Percentiles rank a stretch among this genome's conserved stretches.
Conservation (phyloP, 306 rosid species). For the Cyamopsis tetragonoloba region DNA sequence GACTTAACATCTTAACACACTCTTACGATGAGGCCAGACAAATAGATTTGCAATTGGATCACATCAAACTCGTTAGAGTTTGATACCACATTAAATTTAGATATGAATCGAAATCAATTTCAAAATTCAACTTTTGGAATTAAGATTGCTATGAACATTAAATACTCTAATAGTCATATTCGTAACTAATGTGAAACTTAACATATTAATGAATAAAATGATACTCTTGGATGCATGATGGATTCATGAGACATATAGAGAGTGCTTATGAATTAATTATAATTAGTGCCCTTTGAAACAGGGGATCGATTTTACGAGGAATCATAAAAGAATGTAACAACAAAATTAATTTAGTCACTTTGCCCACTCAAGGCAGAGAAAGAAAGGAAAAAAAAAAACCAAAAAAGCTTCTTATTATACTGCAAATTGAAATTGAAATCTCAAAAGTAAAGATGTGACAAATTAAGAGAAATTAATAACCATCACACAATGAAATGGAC, state of each 20-base stretch:
- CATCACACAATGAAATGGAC: slow-evolving; percentile 24
- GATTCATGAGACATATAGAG: not conserved
- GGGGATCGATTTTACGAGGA: not conserved
- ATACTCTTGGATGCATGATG: no score
- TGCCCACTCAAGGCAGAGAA: not conserved
- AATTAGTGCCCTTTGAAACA: not conserved
- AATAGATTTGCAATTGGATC: no score
- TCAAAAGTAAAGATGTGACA: not conserved
- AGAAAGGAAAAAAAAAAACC: not conserved
- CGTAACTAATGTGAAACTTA: no score
- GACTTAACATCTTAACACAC: no score
- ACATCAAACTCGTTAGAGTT: no score
- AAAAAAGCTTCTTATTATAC: not conserved
- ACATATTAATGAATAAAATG: no score
- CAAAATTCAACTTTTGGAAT: no score
- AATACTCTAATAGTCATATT: no score
- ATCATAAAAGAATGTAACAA: not conserved
- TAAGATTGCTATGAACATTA: no score
- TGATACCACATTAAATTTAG: no score
- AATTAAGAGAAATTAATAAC: slow-evolving; percentile 10
- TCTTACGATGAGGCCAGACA: no score
- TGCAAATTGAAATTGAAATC: not conserved
- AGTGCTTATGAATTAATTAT: not conserved
- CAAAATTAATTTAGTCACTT: not conserved
- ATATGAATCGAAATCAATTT: no score